Conservation (phyloP, 1,139 yeast species). For the Debaryomycetaceae sp. region DNA sequence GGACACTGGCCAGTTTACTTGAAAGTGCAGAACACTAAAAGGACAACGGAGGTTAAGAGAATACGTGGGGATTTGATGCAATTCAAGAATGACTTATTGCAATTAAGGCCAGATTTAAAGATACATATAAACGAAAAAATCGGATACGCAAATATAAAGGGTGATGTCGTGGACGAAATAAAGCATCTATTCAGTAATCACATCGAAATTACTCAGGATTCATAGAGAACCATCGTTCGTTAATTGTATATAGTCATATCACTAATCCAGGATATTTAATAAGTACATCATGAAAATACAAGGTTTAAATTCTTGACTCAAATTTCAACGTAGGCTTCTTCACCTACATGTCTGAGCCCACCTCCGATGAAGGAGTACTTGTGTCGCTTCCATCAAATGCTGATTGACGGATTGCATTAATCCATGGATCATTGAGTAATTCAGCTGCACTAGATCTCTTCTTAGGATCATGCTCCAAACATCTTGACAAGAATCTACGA, state of each 20-base stretch:
- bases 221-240: not conserved
- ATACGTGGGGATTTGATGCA: slow-evolving; percentile 58
- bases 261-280: not conserved
- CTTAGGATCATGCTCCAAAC: slow-evolving; percentile 80
- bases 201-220: slow-evolving; percentile 5
- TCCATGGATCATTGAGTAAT: slow-evolving; percentile 88
- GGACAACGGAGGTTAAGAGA: slow-evolving; percentile 61
- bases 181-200: slow-evolving; percentile 31
- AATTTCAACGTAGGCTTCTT: not conserved
- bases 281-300: not conserved
- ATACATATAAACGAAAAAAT: slow-evolving; percentile 40
- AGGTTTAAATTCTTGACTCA: not conserved
- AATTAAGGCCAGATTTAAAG: slow-evolving; percentile 41
- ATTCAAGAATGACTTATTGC: slow-evolving; percentile 57
- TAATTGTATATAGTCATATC: not conserved
- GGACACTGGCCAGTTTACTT: slow-evolving; percentile 72
- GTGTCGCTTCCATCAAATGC: slow-evolving; percentile 54
- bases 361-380: slow-evolving; percentile 41
- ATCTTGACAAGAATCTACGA: slow-evolving; percentile 62
- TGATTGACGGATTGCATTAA: slow-evolving; percentile 63
- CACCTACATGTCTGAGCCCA: slow-evolving; percentile 12
- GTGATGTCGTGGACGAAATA: slow-evolving; percentile 48
- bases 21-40: slow-evolving; percentile 51
- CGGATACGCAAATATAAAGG: slow-evolving; percentile 52
- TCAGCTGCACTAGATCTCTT: slow-evolving; percentile 83